Conservation (phyloP, 768 basidiomycete species). For the Boletus sensibilis region DNA sequence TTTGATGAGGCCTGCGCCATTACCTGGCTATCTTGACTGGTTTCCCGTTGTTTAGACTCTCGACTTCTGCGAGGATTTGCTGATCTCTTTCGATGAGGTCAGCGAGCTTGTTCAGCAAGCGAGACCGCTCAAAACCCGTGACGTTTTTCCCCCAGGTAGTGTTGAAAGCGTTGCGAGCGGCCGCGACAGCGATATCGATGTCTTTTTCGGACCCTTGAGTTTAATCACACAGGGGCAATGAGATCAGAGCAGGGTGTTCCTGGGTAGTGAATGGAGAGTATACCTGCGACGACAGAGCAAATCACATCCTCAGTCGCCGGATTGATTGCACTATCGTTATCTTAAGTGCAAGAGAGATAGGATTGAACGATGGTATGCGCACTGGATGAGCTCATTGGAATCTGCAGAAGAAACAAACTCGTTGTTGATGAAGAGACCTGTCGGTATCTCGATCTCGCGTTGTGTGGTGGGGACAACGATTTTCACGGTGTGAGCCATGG, state of each 20-base stretch:
- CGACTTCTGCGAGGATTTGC: constrained; percentile 79
- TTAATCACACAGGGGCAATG: constrained; percentile 1
- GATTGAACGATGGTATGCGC: constrained; percentile 24
- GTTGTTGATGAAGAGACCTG: constrained; percentile 90
- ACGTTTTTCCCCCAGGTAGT: constrained; percentile 89
- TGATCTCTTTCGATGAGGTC: constrained; percentile 87
- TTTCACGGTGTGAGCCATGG: constrained; percentile 47
- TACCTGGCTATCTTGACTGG: constrained; percentile 63
- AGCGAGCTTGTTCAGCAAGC: constrained; percentile 80
- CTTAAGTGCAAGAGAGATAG: constrained; percentile 14
- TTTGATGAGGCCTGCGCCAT: constrained; percentile 35
- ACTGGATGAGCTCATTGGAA: constrained; percentile 65
- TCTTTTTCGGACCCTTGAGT: constrained; percentile 63
- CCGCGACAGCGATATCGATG: constrained; percentile 79
- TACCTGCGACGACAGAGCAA: constrained; percentile 66
- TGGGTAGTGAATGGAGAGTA: not conserved
- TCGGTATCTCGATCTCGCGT: constrained; percentile 62
- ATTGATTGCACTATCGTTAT: constrained; percentile 59
- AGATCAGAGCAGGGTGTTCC: not conserved
- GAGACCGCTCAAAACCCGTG: constrained; percentile 78
- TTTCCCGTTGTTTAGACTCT: constrained; percentile 89
- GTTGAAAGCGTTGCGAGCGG: constrained; percentile 79
- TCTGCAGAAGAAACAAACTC: constrained; percentile 80
- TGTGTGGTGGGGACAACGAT: constrained; percentile 42
- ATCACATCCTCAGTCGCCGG: constrained; percentile 78